These are phyloP conservation scores for Emericellopsis atlantica DNA, from an alignment of 2,329 filamentous ascomycete species.

Conservation along the genomic window DNA sequence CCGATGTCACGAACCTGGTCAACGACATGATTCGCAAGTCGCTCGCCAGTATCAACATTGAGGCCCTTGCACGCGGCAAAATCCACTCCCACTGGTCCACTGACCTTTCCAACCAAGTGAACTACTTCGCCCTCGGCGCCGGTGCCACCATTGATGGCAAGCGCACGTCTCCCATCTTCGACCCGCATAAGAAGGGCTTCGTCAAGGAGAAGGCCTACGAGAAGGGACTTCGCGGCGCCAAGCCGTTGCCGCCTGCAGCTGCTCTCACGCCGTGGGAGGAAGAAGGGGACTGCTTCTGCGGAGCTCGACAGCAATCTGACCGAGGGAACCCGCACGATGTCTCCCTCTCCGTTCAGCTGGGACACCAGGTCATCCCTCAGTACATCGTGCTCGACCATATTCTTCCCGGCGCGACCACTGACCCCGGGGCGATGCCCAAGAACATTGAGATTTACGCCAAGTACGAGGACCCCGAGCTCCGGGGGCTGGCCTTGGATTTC, in stretches of 20 bases:
- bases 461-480: constrained; percentile 32
- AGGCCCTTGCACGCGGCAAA: constrained; percentile 30
- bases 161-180: constrained; percentile 47
- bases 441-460: constrained; percentile 60
- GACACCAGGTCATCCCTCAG: constrained; percentile 47
- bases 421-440: constrained; percentile 49
- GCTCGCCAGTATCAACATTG: constrained; percentile 30
- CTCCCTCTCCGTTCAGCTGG: constrained; percentile 51
- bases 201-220: constrained; percentile 3
- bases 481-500: constrained; percentile 28
- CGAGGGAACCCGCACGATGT: constrained; percentile 38
- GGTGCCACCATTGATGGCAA: constrained; percentile 52
- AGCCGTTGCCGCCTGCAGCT: constrained; percentile 24
- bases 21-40: constrained; percentile 27
- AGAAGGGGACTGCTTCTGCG: constrained; percentile 81
- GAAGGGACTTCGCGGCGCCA: constrained; percentile 8
- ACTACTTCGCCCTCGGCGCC: constrained; percentile 56
- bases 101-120: constrained; percentile 44
- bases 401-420: constrained; percentile 43
- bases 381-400: constrained; percentile 66
- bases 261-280: constrained; percentile 63
- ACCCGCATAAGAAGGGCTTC: constrained; percentile 11
- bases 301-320: constrained; percentile 28
- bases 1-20: constrained; percentile 27
- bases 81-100: constrained; percentile 30